phyloP scores from a whole-genome alignment of 495 filamentous ascomycete species.

The Aspergillus avenaceus region DNA sequence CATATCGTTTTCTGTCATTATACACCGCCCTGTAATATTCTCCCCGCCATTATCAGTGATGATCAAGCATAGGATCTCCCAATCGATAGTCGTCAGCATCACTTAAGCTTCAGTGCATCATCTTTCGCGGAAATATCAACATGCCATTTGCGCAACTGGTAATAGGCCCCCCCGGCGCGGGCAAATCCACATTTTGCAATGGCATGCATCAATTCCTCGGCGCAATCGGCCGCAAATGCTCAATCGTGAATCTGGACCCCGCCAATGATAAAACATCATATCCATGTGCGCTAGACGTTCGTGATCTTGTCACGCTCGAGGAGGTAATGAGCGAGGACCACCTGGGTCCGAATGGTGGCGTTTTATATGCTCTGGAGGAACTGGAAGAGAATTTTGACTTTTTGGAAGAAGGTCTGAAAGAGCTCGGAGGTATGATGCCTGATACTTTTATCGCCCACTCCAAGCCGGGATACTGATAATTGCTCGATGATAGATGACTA shows the following conservation, averaged over 20 bases:
- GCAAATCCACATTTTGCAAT: slow-evolving; percentile 97
- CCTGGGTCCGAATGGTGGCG: slow-evolving; percentile 86
- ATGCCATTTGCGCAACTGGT: slow-evolving; percentile 76
- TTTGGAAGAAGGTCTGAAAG: slow-evolving; percentile 73
- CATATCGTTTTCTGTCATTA: slow-evolving; percentile 31
- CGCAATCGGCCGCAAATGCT: slow-evolving; percentile 91
- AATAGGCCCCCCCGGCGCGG: slow-evolving; percentile 86
- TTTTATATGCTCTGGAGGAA: slow-evolving; percentile 92
- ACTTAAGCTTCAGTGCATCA: too few relatives aligned
- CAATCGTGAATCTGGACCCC: slow-evolving; percentile 92
- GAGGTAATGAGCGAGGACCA: slow-evolving; percentile 93
- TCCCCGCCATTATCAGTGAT: slow-evolving; percentile 30
- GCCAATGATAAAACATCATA: slow-evolving; percentile 73
- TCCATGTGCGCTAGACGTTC: slow-evolving; percentile 84
- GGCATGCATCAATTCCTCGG: slow-evolving; percentile 98
- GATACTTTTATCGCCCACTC: background rate
- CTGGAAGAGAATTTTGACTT: slow-evolving; percentile 89
- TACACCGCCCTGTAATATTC: slow-evolving; percentile 24
- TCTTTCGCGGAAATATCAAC: slow-evolving; percentile 4
- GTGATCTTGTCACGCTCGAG: slow-evolving; percentile 81
- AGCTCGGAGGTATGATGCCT: slow-evolving; percentile 52
- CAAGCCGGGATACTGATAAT: slow-evolving; percentile 4
- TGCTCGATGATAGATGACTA: slow-evolving; percentile 69
- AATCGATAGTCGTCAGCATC: too few relatives aligned
- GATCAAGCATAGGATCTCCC: background rate